Base-by-base conservation (phyloP, 108 stramenopile genomes). In the Poteriospumella lacustris region DNA sequence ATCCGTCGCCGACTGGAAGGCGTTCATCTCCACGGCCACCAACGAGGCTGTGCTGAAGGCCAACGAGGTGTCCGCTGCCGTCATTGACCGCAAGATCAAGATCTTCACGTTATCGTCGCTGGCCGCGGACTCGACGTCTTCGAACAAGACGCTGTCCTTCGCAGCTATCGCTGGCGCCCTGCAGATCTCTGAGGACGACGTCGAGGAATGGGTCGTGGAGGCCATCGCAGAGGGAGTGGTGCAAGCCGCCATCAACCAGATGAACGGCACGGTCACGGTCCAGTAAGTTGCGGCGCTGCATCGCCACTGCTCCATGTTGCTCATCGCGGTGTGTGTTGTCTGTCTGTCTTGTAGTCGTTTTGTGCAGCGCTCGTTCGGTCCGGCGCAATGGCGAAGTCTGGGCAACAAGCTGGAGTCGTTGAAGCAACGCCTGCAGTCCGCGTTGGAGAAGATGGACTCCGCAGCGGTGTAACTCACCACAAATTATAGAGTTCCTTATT, bases 121-220 rank as follows among this genome's bases (percentile, higher is more conserved):
- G 41, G 70, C 70, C 31, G 38, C 70, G 9, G 31, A 56, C 9
- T n/a, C n/a, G n/a, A 31, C 33, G 5, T 33, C 12, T 39, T 5
- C 36, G 40, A 41, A 67, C 19, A 73, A 31, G 19, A 24, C 5
- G 12, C 33, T 73, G n/a, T 42, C 70, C 29, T 73, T 29, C 31
- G 40, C 36, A 12, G 38, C 43, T 5, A 73, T 73, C 43, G 5
- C 12, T 5, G 36, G 26, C 5, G 41, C 36, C 70, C 42, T 73
- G 31, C 3, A 42, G 33, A 24, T 73, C 12, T 24, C 5, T 24
- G 70, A 12, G 15, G 70, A 5, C 9, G 70, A 73, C 9, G 70
- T 73, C 9, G 70, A 73, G 41, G 42, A 33, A 3, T 73, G 70
- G 70, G 70, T 42, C 26, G 41, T 73, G 9, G 70, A 73, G 28